Evolutionary conservation across 164 flowering plant species (phyloP).

Genomic region (Piper betle): DNA sequence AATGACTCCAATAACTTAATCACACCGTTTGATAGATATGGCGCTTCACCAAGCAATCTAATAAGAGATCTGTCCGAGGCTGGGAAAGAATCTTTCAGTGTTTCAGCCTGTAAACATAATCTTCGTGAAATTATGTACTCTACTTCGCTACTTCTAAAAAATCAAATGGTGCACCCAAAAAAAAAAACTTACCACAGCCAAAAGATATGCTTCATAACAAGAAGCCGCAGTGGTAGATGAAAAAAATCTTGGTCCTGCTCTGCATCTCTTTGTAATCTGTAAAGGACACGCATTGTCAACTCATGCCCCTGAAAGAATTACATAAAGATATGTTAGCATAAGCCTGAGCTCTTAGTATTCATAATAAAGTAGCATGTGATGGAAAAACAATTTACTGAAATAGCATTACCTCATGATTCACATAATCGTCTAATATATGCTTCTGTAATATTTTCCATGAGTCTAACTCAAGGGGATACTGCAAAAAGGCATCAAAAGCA

Average conservation of each 20-base stretch:
- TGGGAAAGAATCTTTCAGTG: constrained; percentile 83
- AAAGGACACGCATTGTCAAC: constrained; percentile 92
- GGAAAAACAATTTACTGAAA: background rate
- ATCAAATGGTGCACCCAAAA: background rate
- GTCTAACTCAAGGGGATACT: constrained; percentile 82
- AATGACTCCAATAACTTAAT: constrained; percentile 57
- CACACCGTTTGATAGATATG: constrained; percentile 65
- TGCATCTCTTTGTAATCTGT: constrained; percentile 73
- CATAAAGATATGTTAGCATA: constrained; percentile 7
- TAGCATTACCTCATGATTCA: constrained; percentile 56
- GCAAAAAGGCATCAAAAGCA: constrained; percentile 11
- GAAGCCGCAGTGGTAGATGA: constrained; percentile 83
- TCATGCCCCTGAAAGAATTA: constrained; percentile 84
- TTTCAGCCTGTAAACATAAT: constrained; percentile 52
- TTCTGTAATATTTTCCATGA: constrained; percentile 61
- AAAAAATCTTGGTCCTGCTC: constrained; percentile 78
- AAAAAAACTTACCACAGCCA: constrained; percentile 55
- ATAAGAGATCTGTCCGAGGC: constrained; percentile 90
- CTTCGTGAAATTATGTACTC: background rate
- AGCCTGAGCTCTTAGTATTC: too few species aligned
- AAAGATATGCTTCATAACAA: constrained; percentile 69
- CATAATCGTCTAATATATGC: constrained; percentile 76
- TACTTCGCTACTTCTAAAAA: background rate
- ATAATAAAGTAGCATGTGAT: too few species aligned
- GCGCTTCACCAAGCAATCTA: constrained; percentile 78